Evolutionary conservation across 1,139 yeast species (phyloP).

Genomic region (Candida frijolesensis): DNA sequence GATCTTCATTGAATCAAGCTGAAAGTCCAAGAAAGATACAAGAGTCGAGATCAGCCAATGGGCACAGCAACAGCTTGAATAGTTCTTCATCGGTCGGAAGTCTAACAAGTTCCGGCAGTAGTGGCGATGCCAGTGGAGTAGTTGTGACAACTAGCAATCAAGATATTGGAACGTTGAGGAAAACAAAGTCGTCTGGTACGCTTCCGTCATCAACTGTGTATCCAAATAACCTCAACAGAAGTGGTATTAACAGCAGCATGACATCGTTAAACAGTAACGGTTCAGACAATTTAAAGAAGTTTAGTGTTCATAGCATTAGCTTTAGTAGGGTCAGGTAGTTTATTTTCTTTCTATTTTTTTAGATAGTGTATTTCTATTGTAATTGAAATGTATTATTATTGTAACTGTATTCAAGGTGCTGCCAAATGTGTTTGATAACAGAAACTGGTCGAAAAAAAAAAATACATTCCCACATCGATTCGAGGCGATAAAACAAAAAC

Average conservation of each 20-base stretch:
- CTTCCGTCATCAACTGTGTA: slow-evolving; percentile 3
- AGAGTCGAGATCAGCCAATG: slow-evolving; percentile 4
- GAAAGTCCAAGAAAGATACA: slow-evolving; percentile 9
- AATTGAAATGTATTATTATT: background rate
- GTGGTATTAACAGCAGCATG: slow-evolving; percentile 1
- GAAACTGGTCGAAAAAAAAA: too few species aligned
- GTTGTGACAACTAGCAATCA: background rate
- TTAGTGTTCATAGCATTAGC: slow-evolving; percentile 25
- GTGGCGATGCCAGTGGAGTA: slow-evolving; percentile 1
- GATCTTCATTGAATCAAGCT: slow-evolving; percentile 14
- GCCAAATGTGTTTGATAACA: too few species aligned
- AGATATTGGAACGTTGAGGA: slow-evolving; percentile 8
- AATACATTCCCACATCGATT: too few species aligned
- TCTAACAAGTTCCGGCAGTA: slow-evolving; percentile 10
- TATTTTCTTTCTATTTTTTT: background rate
- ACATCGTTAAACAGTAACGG: slow-evolving; percentile 12
- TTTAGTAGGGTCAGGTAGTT: slow-evolving; percentile 35
- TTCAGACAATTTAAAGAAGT: slow-evolving; percentile 9
- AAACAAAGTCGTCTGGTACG: slow-evolving; percentile 17
- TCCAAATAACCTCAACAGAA: background rate
- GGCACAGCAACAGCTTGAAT: slow-evolving; percentile 10
- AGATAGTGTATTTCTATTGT: background rate
- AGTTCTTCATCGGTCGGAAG: slow-evolving; percentile 13
- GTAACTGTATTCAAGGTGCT: too few species aligned
- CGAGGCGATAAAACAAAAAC: background rate